phyloP scores from a whole-genome alignment of 208 protist genomes.

The Leishmania braziliensis region DNA sequence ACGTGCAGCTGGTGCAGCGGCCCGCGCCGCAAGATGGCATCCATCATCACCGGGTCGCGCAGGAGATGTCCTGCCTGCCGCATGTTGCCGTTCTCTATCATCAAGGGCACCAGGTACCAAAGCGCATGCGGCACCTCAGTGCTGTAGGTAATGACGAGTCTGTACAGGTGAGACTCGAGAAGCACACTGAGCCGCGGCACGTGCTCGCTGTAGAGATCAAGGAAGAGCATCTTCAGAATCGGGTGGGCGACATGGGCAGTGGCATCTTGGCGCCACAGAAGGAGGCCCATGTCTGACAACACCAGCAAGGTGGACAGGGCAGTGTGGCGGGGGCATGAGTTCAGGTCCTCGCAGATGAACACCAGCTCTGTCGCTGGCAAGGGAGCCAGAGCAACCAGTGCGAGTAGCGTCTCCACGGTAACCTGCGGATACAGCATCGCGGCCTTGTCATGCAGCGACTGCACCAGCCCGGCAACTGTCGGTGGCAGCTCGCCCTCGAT shows the following conservation, averaged over 20 bases:
- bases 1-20: slow-evolving; percentile 38
- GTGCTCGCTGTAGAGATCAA: slow-evolving; percentile 45
- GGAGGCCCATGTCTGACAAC: slow-evolving; percentile 63
- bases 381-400: slow-evolving; percentile 51
- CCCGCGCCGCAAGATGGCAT: slow-evolving; percentile 45
- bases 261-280: slow-evolving; percentile 49
- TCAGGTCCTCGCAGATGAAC: slow-evolving; percentile 80
- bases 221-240: slow-evolving; percentile 43
- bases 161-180: slow-evolving; percentile 79
- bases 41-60: slow-evolving; percentile 53
- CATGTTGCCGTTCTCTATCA: slow-evolving; percentile 80
- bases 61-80: slow-evolving; percentile 44
- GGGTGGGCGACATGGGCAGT: slow-evolving; percentile 51
- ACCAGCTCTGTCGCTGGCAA: slow-evolving; percentile 73
- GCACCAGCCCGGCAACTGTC: slow-evolving; percentile 54
- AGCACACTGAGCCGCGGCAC: slow-evolving; percentile 66
- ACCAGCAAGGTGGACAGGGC: slow-evolving; percentile 65
- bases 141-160: slow-evolving; percentile 71
- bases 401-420: slow-evolving; percentile 62
- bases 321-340: slow-evolving; percentile 59
- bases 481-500: slow-evolving; percentile 53
- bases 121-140: slow-evolving; percentile 67
- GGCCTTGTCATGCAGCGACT: slow-evolving; percentile 43
- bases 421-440: slow-evolving; percentile 41
- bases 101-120: slow-evolving; percentile 56